These are phyloP conservation scores for Starmera amethionina DNA, from an alignment of 805 yeast species.

Conservation along the genomic window DNA sequence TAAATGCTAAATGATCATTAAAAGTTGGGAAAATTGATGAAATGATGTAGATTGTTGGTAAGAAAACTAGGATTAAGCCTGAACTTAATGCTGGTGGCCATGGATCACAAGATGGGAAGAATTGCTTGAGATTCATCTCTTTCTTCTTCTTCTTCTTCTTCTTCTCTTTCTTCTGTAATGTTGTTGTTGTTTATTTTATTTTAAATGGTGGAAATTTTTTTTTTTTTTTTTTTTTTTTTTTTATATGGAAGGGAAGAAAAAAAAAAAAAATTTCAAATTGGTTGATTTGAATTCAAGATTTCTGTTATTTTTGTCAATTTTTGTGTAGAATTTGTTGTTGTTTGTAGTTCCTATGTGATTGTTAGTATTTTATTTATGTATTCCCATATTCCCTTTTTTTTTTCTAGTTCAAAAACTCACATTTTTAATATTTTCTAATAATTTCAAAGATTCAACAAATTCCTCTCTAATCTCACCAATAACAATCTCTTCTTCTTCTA, in stretches of 20 bases:
- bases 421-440: conserved; percentile 11
- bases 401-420: conserved; percentile 5
- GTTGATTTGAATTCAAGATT: no score
- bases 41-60: conserved; percentile 36
- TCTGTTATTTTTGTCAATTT: no score
- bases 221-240: not conserved
- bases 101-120: conserved; percentile 12
- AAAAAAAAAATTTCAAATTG: no score
- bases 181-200: no score
- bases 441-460: conserved; percentile 9
- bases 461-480: conserved; percentile 5
- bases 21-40: conserved; percentile 21
- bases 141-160: no score
- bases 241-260: no score
- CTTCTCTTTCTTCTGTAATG: no score
- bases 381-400: conserved; percentile 8
- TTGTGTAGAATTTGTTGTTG: no score
- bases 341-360: no score
- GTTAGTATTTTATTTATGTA: conserved; percentile 14
- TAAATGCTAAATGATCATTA: conserved; percentile 9
- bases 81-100: conserved; percentile 52
- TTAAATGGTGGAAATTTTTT: no score
- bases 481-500: conserved; percentile 1
- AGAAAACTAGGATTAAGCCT: conserved; percentile 35
- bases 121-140: not conserved